Conservation (phyloP, 305 asterid genomes). For the Nicotiana rustica region DNA sequence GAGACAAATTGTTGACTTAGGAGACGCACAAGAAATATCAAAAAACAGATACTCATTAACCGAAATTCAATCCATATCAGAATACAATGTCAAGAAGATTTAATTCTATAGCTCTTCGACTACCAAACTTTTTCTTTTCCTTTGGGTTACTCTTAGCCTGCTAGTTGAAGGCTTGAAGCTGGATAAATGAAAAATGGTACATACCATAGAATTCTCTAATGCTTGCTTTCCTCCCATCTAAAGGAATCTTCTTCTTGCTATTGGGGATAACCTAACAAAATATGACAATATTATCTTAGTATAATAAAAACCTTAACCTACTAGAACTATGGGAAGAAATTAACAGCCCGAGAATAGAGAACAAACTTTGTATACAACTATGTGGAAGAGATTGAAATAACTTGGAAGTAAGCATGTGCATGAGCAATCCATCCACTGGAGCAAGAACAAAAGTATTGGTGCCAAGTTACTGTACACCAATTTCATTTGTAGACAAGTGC, state of each 20-base stretch:
- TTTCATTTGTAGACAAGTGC: slow-evolving; percentile 60
- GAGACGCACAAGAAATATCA: background rate
- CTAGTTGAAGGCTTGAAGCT: background rate
- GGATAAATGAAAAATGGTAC: background rate
- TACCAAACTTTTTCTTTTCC: too few species aligned
- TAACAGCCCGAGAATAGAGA: background rate
- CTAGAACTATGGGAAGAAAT: slow-evolving; percentile 15
- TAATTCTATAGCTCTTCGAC: background rate
- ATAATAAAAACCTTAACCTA: background rate
- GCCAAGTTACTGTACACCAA: slow-evolving; percentile 65
- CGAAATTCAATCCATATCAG: background rate
- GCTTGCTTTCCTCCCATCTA: slow-evolving; percentile 63
- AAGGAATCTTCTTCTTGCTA: slow-evolving; percentile 47
- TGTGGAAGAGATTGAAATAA: slow-evolving; percentile 58
- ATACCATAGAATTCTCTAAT: slow-evolving; percentile 65
- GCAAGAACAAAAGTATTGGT: slow-evolving; percentile 52
- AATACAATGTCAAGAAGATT: background rate
- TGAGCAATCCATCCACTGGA: slow-evolving; percentile 65
- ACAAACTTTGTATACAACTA: slow-evolving; percentile 60
- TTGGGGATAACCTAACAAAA: slow-evolving; percentile 51
- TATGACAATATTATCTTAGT: background rate
- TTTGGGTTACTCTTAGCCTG: background rate
- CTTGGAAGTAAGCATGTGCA: slow-evolving; percentile 57
- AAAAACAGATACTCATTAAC: background rate
- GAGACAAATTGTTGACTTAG: background rate